phyloP scores from a whole-genome alignment of 2,329 filamentous ascomycete species.

The Colletotrichum agaves region DNA sequence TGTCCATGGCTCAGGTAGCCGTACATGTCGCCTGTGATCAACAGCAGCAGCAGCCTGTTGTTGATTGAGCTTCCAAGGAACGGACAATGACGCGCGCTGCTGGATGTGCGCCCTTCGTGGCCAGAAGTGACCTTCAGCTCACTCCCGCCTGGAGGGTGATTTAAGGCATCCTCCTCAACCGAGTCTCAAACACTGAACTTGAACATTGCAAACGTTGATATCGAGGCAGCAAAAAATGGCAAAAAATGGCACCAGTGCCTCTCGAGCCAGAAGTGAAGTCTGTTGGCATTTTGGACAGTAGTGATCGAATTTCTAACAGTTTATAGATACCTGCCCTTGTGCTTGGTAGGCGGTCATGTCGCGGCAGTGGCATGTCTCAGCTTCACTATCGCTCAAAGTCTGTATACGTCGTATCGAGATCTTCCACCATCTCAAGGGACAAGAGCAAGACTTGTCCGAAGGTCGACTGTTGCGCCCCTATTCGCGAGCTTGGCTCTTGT shows the following conservation, averaged over 20 bases:
- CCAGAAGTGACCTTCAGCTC: neutral
- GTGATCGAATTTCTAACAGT: conserved; percentile 28
- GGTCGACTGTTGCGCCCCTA: conserved; percentile 45
- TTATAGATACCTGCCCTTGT: conserved; percentile 35
- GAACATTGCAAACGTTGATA: neutral
- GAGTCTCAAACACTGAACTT: neutral
- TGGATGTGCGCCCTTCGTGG: neutral
- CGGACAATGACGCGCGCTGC: conserved; percentile 29
- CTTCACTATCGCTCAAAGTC: conserved; percentile 40
- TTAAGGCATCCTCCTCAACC: neutral
- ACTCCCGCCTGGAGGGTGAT: neutral
- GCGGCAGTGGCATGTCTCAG: conserved; percentile 37
- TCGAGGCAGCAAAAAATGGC: neutral
- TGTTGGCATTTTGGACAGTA: conserved; percentile 4
- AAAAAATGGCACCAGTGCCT: conserved; percentile 43
- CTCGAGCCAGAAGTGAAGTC: conserved; percentile 41
- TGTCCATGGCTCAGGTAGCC: conserved; percentile 12
- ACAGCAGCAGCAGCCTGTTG: neutral
- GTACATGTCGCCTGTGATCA: conserved; percentile 16
- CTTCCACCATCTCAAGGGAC: conserved; percentile 51
- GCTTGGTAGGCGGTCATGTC: conserved; percentile 39
- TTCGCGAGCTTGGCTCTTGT: conserved; percentile 57
- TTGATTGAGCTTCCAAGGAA: conserved; percentile 32
- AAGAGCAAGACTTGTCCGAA: conserved; percentile 44
- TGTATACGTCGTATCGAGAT: conserved; percentile 41